phyloP scores from a whole-genome alignment of 371 early-diverging fungal genomes.

The Mortierella sp. region DNA sequence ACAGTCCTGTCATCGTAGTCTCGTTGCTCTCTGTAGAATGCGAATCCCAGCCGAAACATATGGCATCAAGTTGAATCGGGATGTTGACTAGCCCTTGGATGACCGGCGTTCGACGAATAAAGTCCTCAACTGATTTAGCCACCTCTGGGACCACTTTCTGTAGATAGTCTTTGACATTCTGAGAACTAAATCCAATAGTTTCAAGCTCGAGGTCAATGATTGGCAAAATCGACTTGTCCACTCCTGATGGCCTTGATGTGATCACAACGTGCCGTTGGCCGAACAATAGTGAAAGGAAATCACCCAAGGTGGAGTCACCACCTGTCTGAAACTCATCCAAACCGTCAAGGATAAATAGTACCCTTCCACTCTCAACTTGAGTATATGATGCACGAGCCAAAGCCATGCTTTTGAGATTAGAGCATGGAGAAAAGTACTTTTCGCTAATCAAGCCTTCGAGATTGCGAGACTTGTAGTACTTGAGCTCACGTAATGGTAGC shows the following conservation, averaged over 20 bases:
- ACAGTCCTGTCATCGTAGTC: conserved; percentile 21
- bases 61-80: conserved; percentile 21
- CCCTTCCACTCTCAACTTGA: conserved; percentile 5
- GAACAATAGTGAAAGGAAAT: conserved; percentile 7
- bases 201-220: conserved; percentile 28
- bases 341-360: conserved; percentile 33
- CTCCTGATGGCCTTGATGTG: conserved; percentile 31
- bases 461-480: conserved; percentile 2
- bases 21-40: not conserved
- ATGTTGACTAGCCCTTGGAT: conserved; percentile 27
- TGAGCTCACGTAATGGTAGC: conserved; percentile 27
- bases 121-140: conserved; percentile 16
- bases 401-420: not conserved
- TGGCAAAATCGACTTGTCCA: conserved; percentile 13
- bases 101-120: conserved; percentile 19
- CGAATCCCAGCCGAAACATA: conserved; percentile 31
- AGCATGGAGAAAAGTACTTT: not conserved
- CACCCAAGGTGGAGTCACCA: not conserved
- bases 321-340: conserved; percentile 20
- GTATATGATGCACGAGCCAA: not conserved
- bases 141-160: conserved; percentile 3
- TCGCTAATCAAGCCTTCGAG: conserved; percentile 19
- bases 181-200: conserved; percentile 27
- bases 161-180: conserved; percentile 21
- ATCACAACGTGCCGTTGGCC: conserved; percentile 11